Evolutionary conservation across 306 rosid species (phyloP), one percentile per base, ranked within the genome.

Genomic region (Vigna trinervia): DNA sequence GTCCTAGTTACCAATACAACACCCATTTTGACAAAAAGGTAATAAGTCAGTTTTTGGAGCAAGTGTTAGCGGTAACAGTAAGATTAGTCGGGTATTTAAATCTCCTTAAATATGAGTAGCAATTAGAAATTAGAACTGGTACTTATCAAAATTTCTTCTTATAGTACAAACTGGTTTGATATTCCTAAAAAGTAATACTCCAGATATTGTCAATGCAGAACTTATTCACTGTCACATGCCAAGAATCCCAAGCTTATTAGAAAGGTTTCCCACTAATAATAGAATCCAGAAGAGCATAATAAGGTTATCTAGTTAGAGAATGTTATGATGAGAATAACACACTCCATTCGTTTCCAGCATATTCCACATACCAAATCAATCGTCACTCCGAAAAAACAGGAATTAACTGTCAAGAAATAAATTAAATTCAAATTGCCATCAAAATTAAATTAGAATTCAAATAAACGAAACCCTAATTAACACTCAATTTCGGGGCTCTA

Each of bases 381-480:
- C 6, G 22, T 15, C 61, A 15, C 51, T 28, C 30, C 2, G 1
- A 63, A 61, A 59, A 74, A 15, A 15, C 7, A 14, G 50, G 50
- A 70, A 75, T 75, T 23, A 28, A 73, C 9, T 13, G 15, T 6
- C 39, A 61, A 61, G 2, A 7, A 32, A 13, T 7, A 32, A 15
- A 61, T 1, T 19, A 76, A 72, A 26, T 32, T 51, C 64, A 52
- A 77, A 71, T 58, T 47, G 6, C 9, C 14, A 20, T 36, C 50
- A 79, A 81, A 85, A 85, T 70, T 78, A 75, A 69, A 59, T 45
- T 69, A 20, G 30, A 64, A 74, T 61, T 53, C 6, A 13, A 62
- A 32, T 69, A 32, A 28, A 4, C 8, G 15, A 62, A 68, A 85
- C 89, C 92, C 96, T 90, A 86, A 85, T 71, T 39, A 70, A 32